These are phyloP conservation scores for Fusarium dlaminii DNA, from an alignment of 2,329 filamentous ascomycete species.

Conservation along the genomic window DNA sequence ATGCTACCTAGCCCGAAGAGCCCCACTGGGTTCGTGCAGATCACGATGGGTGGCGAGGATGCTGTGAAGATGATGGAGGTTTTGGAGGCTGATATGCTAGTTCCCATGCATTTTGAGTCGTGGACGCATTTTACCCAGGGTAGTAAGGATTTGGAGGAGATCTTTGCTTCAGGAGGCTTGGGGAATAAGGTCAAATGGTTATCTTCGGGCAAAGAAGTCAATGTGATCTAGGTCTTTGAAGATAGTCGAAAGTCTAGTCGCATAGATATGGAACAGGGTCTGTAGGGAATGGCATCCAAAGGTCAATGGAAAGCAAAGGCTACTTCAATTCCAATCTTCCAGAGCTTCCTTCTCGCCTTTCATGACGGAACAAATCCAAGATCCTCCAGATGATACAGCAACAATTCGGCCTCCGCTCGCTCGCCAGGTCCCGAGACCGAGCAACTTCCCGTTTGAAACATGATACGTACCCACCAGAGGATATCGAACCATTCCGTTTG, in stretches of 20 bases:
- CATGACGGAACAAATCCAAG: conserved; percentile 48
- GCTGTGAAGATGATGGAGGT: not conserved
- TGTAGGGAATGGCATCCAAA: not conserved
- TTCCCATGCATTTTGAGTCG: not conserved
- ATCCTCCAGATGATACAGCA: conserved; percentile 46
- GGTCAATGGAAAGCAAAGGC: not conserved
- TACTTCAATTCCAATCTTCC: not conserved
- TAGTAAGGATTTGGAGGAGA: not conserved
- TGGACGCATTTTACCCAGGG: not conserved
- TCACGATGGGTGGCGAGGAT: not conserved
- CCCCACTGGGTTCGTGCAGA: not conserved
- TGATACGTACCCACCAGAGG: conserved; percentile 50
- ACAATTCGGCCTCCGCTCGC: conserved; percentile 45
- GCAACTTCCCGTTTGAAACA: conserved; percentile 39
- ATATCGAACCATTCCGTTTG: conserved; percentile 37
- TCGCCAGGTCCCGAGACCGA: conserved; percentile 48
- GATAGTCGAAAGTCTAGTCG: not conserved
- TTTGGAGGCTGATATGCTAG: not conserved
- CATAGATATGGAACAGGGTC: not conserved
- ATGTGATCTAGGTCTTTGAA: not conserved
- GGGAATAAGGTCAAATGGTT: not conserved
- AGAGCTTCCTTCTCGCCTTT: not conserved
- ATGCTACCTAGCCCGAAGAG: not conserved
- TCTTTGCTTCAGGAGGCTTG: accelerated
- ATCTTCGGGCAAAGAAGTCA: not conserved